Percentiles rank a stretch among this genome's conserved stretches.
Evolutionary conservation across 1,284 basidiomycete genomes (phyloP).

Genomic region (Amylostereum chailletii): DNA sequence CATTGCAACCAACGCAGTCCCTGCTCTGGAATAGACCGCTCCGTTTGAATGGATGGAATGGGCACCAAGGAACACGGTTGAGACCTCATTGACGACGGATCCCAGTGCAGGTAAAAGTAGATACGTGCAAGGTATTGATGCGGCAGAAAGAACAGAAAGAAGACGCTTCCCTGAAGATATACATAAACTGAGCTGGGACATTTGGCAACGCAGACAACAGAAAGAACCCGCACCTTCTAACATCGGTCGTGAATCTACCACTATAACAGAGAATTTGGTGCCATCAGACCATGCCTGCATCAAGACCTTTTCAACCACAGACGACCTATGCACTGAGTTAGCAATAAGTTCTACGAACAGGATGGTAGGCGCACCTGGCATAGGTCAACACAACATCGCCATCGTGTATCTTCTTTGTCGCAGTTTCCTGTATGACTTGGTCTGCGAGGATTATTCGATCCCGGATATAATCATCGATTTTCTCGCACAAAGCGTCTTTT

Average conservation of each 20-base stretch:
- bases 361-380: constrained; percentile 51
- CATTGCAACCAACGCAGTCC: constrained; percentile 95
- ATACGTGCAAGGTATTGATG: constrained; percentile 85
- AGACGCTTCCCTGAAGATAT: constrained; percentile 64
- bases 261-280: constrained; percentile 81
- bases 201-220: not conserved
- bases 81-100: constrained; percentile 73
- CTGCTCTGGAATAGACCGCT: constrained; percentile 88
- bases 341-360: constrained; percentile 2
- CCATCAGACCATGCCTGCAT: constrained; percentile 70
- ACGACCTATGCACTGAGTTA: constrained; percentile 52
- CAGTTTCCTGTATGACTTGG: constrained; percentile 86
- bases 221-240: constrained; percentile 62
- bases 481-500: constrained; percentile 75
- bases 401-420: constrained; percentile 88
- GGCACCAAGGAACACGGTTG: constrained; percentile 85
- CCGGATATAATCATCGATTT: constrained; percentile 90
- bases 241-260: constrained; percentile 92
- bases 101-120: constrained; percentile 84
- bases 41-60: constrained; percentile 95
- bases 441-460: constrained; percentile 93
- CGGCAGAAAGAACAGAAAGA: constrained; percentile 62
- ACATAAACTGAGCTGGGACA: not conserved
- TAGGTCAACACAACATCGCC: constrained; percentile 92
- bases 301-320: constrained; percentile 88